Evolutionary conservation across 352 stramenopile genomes (phyloP), one percentile per base, ranked within the genome.

Genomic region (Globisporangium heterothallicum): DNA sequence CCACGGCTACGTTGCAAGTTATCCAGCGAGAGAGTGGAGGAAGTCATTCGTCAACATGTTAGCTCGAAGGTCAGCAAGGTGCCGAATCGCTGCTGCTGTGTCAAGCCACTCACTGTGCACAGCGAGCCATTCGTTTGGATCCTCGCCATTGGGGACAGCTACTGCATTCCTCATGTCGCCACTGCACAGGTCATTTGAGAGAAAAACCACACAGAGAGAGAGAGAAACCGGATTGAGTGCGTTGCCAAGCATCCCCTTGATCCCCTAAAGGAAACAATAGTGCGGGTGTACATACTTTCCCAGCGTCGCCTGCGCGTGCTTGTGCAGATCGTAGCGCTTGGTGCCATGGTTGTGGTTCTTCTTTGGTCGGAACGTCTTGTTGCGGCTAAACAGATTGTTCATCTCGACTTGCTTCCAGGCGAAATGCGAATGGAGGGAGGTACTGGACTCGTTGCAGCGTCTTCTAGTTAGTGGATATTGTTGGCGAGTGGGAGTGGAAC

Each of bases 121-220:
- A 24, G 90, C 89, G 6, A 97, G 75, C 91, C 90, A 97, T 45
- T 97, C 90, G 61, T 96, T 95, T 22, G 84, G 45, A 38, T 96
- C 87, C 73, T 97, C 90, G 1, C 81, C 79, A 21, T 79, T 65
- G 1, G 75, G 81, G 8, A 90, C 55, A 13, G 67, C 72, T 4
- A 89, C 78, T 0, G 74, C 78, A 48, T 70, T 75, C 32, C 64
- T 67, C 66, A 89, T 79, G 49, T 88, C 78, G 0, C 75, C 77
- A 74, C 77, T 89, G 29, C 19, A 35, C n/a, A 10, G 32, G n/a
- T n/a, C 32, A 38, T 38, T 38, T 18, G n/a, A n/a, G n/a, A n/a
- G n/a, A 12, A 14, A 45, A 10, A 34, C 1, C 38, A 42, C 14
- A 56, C 18, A 10, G 4, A 38, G 30, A 25, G 0, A n/a, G n/a